These are phyloP conservation scores for Penicillium desertorum DNA, from an alignment of 495 filamentous ascomycete genomes.

Conservation along the genomic window DNA sequence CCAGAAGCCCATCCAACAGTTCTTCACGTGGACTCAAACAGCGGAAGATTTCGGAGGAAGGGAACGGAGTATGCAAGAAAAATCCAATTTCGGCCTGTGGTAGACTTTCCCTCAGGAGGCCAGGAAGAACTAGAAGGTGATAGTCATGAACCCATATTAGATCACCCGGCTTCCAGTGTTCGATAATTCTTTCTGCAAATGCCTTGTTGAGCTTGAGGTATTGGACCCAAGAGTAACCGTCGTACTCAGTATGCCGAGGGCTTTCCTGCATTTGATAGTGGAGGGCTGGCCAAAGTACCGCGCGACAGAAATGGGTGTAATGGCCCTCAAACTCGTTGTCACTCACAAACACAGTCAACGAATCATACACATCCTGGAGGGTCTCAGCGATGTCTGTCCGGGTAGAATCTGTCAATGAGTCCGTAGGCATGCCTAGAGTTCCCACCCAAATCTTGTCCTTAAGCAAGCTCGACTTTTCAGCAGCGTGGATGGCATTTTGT, in stretches of 20 bases:
- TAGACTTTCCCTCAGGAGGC: conserved; percentile 71
- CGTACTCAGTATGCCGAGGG: conserved; percentile 90
- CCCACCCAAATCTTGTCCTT: conserved; percentile 77
- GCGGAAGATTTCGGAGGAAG: conserved; percentile 87
- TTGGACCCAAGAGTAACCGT: conserved; percentile 91
- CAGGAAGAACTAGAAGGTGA: conserved; percentile 77
- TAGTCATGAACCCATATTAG: conserved; percentile 92
- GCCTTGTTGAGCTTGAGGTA: conserved; percentile 84
- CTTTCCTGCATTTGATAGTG: conserved; percentile 94
- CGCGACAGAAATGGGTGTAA: conserved; percentile 86
- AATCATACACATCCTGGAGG: conserved; percentile 73
- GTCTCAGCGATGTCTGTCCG: conserved; percentile 74
- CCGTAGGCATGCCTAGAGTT: conserved; percentile 84
- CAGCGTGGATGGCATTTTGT: conserved; percentile 76
- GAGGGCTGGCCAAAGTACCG: conserved; percentile 82
- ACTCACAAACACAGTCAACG: conserved; percentile 72
- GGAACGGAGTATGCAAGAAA: conserved; percentile 88
- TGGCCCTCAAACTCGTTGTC: conserved; percentile 86
- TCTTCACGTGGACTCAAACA: conserved; percentile 76
- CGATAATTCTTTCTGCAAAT: conserved; percentile 79
- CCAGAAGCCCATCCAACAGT: conserved; percentile 81
- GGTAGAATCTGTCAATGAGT: conserved; percentile 65
- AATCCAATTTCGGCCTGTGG: conserved; percentile 88
- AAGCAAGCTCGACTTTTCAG: conserved; percentile 56
- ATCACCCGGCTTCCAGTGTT: conserved; percentile 82